These are phyloP conservation scores for Apostasia shenzhenica DNA, from an alignment of 106 monocot genomes.

Conservation along the genomic window DNA sequence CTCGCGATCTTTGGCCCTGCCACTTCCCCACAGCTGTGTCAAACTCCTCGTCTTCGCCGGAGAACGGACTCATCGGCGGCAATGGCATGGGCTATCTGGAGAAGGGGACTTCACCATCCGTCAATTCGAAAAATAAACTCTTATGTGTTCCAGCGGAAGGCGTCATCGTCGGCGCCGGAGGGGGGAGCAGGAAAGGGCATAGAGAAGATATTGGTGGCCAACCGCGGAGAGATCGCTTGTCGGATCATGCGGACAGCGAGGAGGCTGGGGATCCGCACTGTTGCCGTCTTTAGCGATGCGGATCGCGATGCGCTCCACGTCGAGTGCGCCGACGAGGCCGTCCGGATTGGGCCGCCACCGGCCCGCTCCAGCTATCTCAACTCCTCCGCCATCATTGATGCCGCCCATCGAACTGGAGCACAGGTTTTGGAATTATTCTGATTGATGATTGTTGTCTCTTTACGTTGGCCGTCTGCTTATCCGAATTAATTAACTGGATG, in stretches of 20 bases:
- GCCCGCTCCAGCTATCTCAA: conserved; percentile 80
- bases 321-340: conserved; percentile 75
- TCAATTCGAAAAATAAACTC: conserved; percentile 6
- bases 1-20: too few relatives aligned
- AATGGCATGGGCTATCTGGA: conserved; percentile 26
- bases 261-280: conserved; percentile 78
- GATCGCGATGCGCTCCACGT: conserved; percentile 69
- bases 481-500: too few relatives aligned
- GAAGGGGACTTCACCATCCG: conserved; percentile 6
- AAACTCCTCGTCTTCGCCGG: too few relatives aligned
- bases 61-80: background rate
- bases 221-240: conserved; percentile 96
- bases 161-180: conserved; percentile 21
- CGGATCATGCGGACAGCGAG: conserved; percentile 75
- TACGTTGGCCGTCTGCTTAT: background rate
- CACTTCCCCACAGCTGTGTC: too few relatives aligned
- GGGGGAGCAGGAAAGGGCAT: conserved; percentile 21
- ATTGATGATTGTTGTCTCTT: background rate
- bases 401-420: conserved; percentile 73
- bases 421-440: conserved; percentile 40
- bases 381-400: conserved; percentile 64
- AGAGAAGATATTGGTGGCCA: conserved; percentile 94
- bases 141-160: background rate
- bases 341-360: conserved; percentile 79
- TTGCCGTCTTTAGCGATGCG: conserved; percentile 96